A percentile compares a stretch with the other conserved stretches of the same genome.
These are phyloP conservation scores for Lolium perenne DNA, from an alignment of 176 grass and related monocot genomes.

Conservation along the genomic window DNA sequence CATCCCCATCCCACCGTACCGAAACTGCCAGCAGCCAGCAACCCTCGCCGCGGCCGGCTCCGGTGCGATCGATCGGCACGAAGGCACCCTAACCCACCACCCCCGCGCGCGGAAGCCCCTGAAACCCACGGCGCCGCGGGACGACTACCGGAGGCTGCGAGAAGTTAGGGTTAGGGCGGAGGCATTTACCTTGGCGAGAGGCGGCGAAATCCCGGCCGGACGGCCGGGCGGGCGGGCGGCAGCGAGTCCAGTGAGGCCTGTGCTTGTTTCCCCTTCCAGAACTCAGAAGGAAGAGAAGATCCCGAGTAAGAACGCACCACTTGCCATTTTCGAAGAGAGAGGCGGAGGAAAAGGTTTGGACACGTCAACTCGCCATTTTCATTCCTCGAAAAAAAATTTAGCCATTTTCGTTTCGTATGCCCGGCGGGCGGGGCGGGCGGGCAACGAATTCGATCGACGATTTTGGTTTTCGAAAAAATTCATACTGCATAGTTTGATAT, in stretches of 20 bases:
- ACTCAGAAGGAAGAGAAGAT: background rate
- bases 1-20: background rate
- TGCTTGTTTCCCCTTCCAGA: background rate
- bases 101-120: background rate
- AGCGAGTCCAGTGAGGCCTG: background rate
- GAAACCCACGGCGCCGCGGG: background rate
- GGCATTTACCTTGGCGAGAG: background rate
- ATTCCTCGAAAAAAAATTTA: too few relatives aligned
- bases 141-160: background rate
- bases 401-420: background rate
- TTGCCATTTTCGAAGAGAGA: background rate
- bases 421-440: background rate
- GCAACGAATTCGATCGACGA: too few relatives aligned
- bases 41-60: background rate
- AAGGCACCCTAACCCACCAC: background rate
- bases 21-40: background rate
- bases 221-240: background rate
- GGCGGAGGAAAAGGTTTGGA: background rate
- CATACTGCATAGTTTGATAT: too few relatives aligned
- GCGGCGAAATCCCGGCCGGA: background rate
- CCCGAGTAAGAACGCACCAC: too few relatives aligned
- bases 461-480: too few relatives aligned
- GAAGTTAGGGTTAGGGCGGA: slow-evolving; percentile 3
- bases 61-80: background rate
- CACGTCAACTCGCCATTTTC: background rate